phyloP scores from a whole-genome alignment of 164 flowering plant genomes.

The Brasenia schreberi region DNA sequence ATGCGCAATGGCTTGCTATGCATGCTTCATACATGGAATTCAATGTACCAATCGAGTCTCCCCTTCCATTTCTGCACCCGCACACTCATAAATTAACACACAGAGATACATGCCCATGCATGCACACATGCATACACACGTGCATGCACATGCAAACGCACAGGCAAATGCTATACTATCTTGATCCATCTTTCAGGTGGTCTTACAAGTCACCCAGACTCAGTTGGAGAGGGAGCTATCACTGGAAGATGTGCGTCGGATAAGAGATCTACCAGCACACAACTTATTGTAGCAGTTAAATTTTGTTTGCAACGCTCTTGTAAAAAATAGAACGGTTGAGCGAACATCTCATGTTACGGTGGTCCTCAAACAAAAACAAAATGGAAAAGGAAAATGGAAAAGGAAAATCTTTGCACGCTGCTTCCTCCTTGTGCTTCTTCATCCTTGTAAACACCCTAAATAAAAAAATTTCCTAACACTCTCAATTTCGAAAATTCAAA shows the following conservation, averaged over 20 bases:
- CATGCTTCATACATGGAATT: slow-evolving; percentile 97
- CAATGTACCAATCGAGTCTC: slow-evolving; percentile 44
- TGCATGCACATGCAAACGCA: not conserved
- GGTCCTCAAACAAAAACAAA: too few relatives aligned
- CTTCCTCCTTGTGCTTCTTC: too few relatives aligned
- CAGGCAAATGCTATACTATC: not conserved
- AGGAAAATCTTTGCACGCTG: too few relatives aligned
- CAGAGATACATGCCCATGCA: not conserved
- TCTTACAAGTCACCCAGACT: slow-evolving; percentile 55
- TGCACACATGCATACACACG: not conserved
- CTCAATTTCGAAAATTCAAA: too few relatives aligned
- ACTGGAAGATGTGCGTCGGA: slow-evolving; percentile 59
- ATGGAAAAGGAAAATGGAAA: too few relatives aligned
- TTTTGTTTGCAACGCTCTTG: not conserved
- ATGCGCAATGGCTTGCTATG: slow-evolving; percentile 98
- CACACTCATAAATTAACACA: not conserved
- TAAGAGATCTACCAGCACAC: slow-evolving; percentile 82
- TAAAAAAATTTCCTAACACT: too few relatives aligned
- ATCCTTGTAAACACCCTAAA: too few relatives aligned
- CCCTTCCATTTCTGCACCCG: not conserved
- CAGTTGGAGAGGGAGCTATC: slow-evolving; percentile 84
- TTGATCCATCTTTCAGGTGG: slow-evolving; percentile 37
- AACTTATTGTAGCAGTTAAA: slow-evolving; percentile 57
- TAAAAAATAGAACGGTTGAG: not conserved
- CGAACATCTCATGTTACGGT: too few relatives aligned